Evolutionary conservation across 306 rosid species (phyloP), one percentile per base, ranked within the genome.

Genomic region (Castanopsis chinensis): DNA sequence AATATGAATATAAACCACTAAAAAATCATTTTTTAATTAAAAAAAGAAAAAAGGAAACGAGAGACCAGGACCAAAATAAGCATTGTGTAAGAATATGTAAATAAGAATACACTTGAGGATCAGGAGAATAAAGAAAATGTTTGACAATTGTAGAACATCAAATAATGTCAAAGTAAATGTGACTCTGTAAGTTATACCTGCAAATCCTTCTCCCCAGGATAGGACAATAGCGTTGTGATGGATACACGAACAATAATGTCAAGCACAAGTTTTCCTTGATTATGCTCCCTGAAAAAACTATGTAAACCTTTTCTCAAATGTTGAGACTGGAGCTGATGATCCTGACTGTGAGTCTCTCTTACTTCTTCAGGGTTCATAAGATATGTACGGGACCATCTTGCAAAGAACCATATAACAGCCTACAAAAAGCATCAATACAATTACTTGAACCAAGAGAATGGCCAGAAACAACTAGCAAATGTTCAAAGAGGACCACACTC

Each of bases 381-480:
- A 87, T 88, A 95, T 37, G 99, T 92, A 56, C 85, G 90, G 71
- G 95, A 92, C 99, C 99, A 95, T 84, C 99, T 90, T 78, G 97
- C 93, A 76, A 95, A 93, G 86, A 95, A 92, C 99, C 99, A 95
- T 76, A 95, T 82, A 81, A 95, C 77, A 81, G 99, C 92, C 99
- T 95, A 93, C 89, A 86, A 54, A 76, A 83, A 55, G 28, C 83
- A 70, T 74, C 80, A 72, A 37, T 64, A 80, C 68, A 72, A 49
- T 27, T 53, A 84, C 25, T 54, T 68, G 56, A 63, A n/a, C 52
- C 30, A 37, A 20, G 68, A 32, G 35, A 58, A 80, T 49, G 30
- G 73, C 30, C 60, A 63, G 32, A 27, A 56, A 77, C 41, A 33
- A 67, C 17, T 67, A 18, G 53, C 61, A 45, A 56, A 30, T 43